Conservation (phyloP, 345 rosid species). For the Populus alba region DNA sequence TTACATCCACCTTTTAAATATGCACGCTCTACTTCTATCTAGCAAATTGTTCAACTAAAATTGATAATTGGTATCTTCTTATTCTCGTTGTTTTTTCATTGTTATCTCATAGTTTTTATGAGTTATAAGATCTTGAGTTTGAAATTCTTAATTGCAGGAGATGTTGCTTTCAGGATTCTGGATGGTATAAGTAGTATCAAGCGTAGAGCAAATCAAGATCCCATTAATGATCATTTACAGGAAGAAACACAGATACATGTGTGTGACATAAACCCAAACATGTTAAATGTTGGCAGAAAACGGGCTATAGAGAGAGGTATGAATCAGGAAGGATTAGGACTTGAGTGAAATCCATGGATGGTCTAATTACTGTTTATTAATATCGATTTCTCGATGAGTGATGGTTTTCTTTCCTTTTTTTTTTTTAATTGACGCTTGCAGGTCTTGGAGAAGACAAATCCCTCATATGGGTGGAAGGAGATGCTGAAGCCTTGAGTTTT, state of each 20-base stretch:
- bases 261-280: slow-evolving; percentile 90
- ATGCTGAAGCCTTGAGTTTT: slow-evolving; percentile 85
- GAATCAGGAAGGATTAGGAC: background rate
- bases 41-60: background rate
- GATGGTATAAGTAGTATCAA: slow-evolving; percentile 54
- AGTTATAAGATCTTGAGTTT: background rate
- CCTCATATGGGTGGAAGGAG: slow-evolving; percentile 85
- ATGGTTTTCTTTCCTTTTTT: background rate
- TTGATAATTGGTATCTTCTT: background rate
- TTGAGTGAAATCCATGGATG: slow-evolving; percentile 3
- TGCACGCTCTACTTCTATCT: too few relatives aligned
- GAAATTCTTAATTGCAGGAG: slow-evolving; percentile 54
- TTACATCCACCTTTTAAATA: background rate
- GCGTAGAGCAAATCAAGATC: slow-evolving; percentile 58
- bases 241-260: slow-evolving; percentile 82
- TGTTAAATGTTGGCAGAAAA: slow-evolving; percentile 80
- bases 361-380: background rate
- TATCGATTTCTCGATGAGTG: background rate
- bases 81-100: background rate
- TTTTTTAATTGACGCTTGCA: background rate
- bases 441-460: slow-evolving; percentile 53
- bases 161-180: slow-evolving; percentile 85
- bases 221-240: slow-evolving; percentile 46
- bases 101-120: background rate
- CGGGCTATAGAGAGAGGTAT: slow-evolving; percentile 83